Base-by-base conservation (phyloP, 1,139 yeast species). In the Blastobotrys capitulatus region DNA sequence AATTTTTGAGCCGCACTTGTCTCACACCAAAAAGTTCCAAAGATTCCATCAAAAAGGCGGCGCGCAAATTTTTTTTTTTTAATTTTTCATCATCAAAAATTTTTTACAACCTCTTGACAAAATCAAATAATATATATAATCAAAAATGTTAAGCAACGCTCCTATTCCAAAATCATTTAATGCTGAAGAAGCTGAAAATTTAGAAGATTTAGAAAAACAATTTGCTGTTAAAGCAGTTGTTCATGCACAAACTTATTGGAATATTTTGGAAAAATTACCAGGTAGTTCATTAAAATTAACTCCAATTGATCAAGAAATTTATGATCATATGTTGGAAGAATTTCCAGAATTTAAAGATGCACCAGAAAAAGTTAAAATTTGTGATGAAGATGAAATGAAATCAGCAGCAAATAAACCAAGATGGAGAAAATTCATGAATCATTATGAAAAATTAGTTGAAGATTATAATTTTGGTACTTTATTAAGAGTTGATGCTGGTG, bases 151-250 rank as follows among this genome's bases (percentile, higher is more conserved):
- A 36, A 29, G 44, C 32, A 15, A n/a, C 27, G 27, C 26, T 18
- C 22, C 41, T 2, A 27, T n/a, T 2, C 50, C 37, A 43, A 42
- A 44, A 27, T 44, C 46, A 29, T 79, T 80, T 57, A 73, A 77
- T 56, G 77, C 85, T 34, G 82, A 80, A 55, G 67, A 67, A 32
- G 83, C 85, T 41, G 83, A 80, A 48, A 80, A 80, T 63, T 68
- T 78, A 56, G 84, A 80, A 61, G 84, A 79, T 56, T 87, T 92
- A 63, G 97, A 90, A 70, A 86, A 81, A 77, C 97, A 90, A 72
- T 92, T 92, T 64, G 97, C 98, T 46, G 98, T 94, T 56, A 89
- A 87, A 71, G 98, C 97, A 8, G 98, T 94, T 25, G 82, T 80
- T 69, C 97, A 94, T 68, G 94, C 96, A 54, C 66, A 87, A 66